A percentile compares a stretch with the other conserved stretches of the same genome.
Conservation (phyloP, 169 alveolate species). For the Plasmodium vivax region DNA sequence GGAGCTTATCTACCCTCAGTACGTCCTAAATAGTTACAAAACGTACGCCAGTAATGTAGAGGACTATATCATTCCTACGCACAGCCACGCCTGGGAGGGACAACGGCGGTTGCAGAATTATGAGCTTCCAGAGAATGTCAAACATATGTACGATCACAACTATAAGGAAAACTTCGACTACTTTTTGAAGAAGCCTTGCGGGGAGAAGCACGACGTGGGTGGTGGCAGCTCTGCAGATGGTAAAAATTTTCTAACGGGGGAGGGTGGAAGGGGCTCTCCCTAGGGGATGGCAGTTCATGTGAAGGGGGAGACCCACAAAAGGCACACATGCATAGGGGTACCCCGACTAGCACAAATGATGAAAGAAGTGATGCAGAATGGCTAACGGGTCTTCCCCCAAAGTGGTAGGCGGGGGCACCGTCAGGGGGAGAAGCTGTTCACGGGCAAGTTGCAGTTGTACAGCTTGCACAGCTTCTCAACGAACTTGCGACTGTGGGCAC, state of each 20-base stretch:
- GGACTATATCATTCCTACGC: conserved; percentile 67
- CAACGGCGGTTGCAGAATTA: conserved; percentile 39
- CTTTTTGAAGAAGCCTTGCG: conserved; percentile 40
- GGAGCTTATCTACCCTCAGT: conserved; percentile 60
- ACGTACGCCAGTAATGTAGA: conserved; percentile 51
- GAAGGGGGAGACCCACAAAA: neutral
- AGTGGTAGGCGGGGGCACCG: neutral
- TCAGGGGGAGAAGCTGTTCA: conserved; percentile 12
- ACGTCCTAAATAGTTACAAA: conserved; percentile 47
- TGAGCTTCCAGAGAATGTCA: conserved; percentile 56
- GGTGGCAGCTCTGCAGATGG: neutral
- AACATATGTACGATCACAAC: conserved; percentile 69
- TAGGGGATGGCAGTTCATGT: neutral
- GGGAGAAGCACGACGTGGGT: neutral
- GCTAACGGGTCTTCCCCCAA: neutral
- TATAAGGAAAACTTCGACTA: conserved; percentile 62
- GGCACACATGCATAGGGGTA: neutral
- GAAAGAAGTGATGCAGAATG: neutral
- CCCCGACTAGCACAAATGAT: neutral
- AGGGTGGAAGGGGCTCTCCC: neutral
- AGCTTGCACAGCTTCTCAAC: conserved; percentile 65
- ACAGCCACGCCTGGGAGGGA: conserved; percentile 33
- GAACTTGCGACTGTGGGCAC: neutral
- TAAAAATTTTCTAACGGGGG: neutral
- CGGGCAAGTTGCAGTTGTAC: conserved; percentile 72